Evolutionary conservation across 331 rosid genomes (phyloP).

Genomic region (Cydonia oblonga): DNA sequence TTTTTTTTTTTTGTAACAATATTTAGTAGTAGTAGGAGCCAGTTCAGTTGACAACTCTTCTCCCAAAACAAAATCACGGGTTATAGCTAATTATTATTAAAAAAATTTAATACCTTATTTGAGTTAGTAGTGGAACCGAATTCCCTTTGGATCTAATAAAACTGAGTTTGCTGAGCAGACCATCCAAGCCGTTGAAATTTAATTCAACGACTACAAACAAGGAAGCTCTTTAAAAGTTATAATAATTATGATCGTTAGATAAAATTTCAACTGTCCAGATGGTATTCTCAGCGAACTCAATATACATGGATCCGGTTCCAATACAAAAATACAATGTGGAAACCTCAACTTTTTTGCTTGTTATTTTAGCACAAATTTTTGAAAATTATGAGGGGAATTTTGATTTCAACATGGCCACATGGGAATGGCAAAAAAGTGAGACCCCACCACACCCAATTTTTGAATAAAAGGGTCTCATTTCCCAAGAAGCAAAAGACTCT

Average conservation of each 20-base stretch:
- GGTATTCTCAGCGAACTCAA: too few species aligned
- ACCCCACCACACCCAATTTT: conserved; percentile 33
- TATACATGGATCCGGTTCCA: too few species aligned
- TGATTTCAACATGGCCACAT: conserved; percentile 36
- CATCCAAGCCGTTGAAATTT: too few species aligned
- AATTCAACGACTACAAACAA: too few species aligned
- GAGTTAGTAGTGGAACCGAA: too few species aligned
- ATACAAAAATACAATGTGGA: background rate
- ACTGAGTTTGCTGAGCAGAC: too few species aligned
- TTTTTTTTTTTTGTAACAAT: background rate
- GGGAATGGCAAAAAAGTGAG: conserved; percentile 18
- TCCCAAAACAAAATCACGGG: conserved; percentile 9
- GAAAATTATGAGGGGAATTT: conserved; percentile 2
- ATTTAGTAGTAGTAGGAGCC: background rate
- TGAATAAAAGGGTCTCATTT: conserved; percentile 28
- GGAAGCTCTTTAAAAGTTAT: too few species aligned
- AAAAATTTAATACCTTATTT: too few species aligned
- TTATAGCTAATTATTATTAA: too few species aligned
- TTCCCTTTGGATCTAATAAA: too few species aligned
- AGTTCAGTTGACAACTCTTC: background rate
- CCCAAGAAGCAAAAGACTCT: conserved; percentile 27
- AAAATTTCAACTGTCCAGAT: too few species aligned
- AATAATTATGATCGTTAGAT: too few species aligned
- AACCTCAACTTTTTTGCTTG: background rate
- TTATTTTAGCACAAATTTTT: background rate